Conservation (phyloP, 768 basidiomycete genomes). For the Mycena leptocephala region DNA sequence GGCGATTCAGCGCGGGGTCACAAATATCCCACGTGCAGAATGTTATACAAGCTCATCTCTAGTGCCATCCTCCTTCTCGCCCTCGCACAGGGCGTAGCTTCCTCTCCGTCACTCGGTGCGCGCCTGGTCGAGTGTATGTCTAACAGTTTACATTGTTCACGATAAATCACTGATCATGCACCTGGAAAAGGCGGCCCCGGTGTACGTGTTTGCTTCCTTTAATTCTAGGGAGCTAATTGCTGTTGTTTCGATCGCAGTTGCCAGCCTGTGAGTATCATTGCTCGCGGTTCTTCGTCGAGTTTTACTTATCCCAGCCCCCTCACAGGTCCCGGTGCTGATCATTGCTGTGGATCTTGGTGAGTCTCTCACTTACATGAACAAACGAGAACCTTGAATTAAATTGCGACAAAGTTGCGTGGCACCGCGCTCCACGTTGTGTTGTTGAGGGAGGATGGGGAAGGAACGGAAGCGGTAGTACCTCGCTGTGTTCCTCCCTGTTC, state of each 20-base stretch:
- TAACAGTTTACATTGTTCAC: too few relatives aligned
- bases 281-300: slow-evolving; percentile 6
- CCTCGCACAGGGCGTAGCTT: neutral
- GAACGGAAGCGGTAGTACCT: too few relatives aligned
- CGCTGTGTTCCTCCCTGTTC: neutral
- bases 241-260: slow-evolving; percentile 1
- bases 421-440: too few relatives aligned
- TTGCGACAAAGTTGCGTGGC: too few relatives aligned
- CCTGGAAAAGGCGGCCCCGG: slow-evolving; percentile 1
- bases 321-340: too few relatives aligned
- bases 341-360: too few relatives aligned
- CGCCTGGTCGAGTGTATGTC: too few relatives aligned
- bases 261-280: slow-evolving; percentile 11
- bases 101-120: neutral
- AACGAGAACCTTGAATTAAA: too few relatives aligned
- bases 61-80: slow-evolving; percentile 6
- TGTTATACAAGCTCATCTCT: neutral
- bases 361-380: too few relatives aligned
- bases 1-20: neutral
- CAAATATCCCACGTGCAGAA: neutral
- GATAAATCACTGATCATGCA: neutral
- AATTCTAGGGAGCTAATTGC: neutral
- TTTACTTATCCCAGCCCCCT: neutral
- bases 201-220: neutral
- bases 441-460: too few relatives aligned